Base-by-base conservation (phyloP, 371 early-diverging fungal species). In the Mortierella sp. region DNA sequence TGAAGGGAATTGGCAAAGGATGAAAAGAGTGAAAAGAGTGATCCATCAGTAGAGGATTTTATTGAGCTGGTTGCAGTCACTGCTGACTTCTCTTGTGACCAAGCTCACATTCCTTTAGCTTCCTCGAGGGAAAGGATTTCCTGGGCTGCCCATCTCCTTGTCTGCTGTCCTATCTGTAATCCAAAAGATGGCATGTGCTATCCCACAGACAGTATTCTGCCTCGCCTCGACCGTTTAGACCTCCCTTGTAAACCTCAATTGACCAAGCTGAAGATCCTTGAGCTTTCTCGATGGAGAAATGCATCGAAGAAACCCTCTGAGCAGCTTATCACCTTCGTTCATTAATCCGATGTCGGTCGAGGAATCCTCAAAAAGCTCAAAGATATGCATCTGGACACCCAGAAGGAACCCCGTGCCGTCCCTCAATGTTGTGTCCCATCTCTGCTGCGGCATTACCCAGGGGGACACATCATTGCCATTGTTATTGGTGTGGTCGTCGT, bases 391-490 rank as follows among this genome's bases (percentile, higher is more conserved):
- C 7, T 45, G 45, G 2, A 18, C 18, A 8, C 41, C 53, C 46
- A 61, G 43, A 0, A 61, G 46, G 1, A 16, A 19, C 12, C 43
- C 46, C 0, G 46, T 30, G 3, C 61, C 61, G 16, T 61, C 61
- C 2, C 19, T 19, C 26, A 27, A 16, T 2, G 13, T 30, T 12
- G 43, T 12, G 19, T 53, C 16, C 50, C 48, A 49, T 0, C 31
- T 23, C 14, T 43, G 45, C 43, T 26, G 9, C 6, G 61, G 61
- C 61, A 61, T 53, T 4, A 45, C n/a, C 61, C 61, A 61, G 4
- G 27, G 42, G 13, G 18, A 18, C 12, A 16, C 30, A 5, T n/a
- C 42, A 6, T 19, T 28, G 28, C 41, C 34, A 8, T 34, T 34
- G 34, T 4, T 34, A n/a, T n/a, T n/a, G n/a, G n/a, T n/a, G n/a